Evolutionary conservation across 345 rosid species (phyloP), one percentile per base, ranked within the genome.

Genomic region (Eutrema heterophyllum): DNA sequence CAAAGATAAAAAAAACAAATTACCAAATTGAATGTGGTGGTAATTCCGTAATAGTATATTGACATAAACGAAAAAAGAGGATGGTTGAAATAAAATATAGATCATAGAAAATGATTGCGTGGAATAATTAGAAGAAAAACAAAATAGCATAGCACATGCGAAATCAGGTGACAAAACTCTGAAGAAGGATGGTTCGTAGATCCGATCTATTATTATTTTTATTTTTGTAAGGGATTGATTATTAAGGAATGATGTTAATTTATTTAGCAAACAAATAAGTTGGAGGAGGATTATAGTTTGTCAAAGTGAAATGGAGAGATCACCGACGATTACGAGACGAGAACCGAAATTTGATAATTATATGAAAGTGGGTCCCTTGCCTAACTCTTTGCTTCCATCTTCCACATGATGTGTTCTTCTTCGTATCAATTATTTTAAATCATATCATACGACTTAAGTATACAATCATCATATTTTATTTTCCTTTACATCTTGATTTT

Each of bases 241-340:
- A n/a, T n/a, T n/a, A n/a, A 26, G 2, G 30, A 16, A 13, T 68
- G 44, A 36, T 50, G 26, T 30, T 30, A 7, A 50, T 6, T 30
- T 45, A 46, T 27, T 39, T 35, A 69, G 56, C 73, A 57, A 70
- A 70, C 56, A 35, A 69, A 57, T 48, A 69, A 57, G 65, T 69
- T 36, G 18, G 32, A 24, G 56, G 15, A 29, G 3, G 2, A 21
- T 49, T 49, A 49, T 33, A 64, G 16, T 2, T 46, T 18, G 59
- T 74, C 62, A 74, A 75, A 59, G 58, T 53, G 79, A 75, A 53
- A 68, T 62, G 51, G 81, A 70, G 81, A 76, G 82, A 77, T 70
- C 84, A 87, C 84, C 84, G 84, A 86, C 81, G 84, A 73, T 72
- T 72, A 73, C 16, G 76, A 64, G 48, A 51, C 27, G 39, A 68